These are phyloP conservation scores for Passiflora organensis DNA, from an alignment of 345 rosid genomes.

Conservation along the genomic window DNA sequence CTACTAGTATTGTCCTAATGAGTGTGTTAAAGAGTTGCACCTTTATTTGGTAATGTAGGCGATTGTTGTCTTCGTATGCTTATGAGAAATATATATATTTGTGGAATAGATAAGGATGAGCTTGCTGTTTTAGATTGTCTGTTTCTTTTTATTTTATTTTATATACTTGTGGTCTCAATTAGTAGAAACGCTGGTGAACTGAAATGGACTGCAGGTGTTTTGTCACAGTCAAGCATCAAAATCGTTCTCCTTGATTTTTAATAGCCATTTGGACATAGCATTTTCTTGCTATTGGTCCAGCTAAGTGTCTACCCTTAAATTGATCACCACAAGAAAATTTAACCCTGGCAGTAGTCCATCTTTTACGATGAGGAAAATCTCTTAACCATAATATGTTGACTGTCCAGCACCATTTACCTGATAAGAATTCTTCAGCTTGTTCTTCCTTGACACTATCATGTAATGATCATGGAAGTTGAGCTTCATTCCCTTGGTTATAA, in stretches of 20 bases:
- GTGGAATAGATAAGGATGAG: conserved; percentile 23
- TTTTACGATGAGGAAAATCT: no score
- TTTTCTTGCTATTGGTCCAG: neutral
- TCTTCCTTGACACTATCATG: no score
- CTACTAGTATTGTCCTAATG: conserved; percentile 24
- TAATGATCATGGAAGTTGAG: no score
- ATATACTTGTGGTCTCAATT: conserved; percentile 7
- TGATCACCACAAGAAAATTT: no score
- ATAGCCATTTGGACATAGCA: neutral
- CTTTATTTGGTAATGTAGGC: conserved; percentile 27
- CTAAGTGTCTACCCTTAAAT: no score
- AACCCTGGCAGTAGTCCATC: no score
- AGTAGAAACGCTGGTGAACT: neutral
- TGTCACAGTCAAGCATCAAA: conserved; percentile 1
- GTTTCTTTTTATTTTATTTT: conserved; percentile 13
- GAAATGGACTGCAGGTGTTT: conserved; percentile 4
- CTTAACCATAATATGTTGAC: no score
- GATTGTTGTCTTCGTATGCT: conserved; percentile 32
- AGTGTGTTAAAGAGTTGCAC: conserved; percentile 22
- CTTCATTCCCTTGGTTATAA: no score
- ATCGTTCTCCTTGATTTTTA: conserved; percentile 1
- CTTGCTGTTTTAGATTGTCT: conserved; percentile 12
- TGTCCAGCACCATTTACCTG: no score
- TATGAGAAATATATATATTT: conserved; percentile 15
- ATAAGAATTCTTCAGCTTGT: no score